phyloP scores from a whole-genome alignment of 2,329 filamentous ascomycete genomes.

The Cephalotrichum gorgonifer region DNA sequence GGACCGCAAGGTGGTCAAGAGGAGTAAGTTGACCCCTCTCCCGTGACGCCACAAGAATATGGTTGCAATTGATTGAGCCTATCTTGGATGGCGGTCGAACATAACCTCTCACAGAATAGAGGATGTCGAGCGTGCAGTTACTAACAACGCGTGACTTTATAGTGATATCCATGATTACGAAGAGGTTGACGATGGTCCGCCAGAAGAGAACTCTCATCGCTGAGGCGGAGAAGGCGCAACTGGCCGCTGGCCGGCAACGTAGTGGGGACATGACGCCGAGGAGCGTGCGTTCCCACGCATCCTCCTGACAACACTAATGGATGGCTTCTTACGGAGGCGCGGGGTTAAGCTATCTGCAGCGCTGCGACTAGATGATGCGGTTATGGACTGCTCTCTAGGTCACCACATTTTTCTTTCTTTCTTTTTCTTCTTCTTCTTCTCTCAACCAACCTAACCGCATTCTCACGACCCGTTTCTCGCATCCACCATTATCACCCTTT shows the following conservation, averaged over 20 bases:
- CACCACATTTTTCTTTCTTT: no score
- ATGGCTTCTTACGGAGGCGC: no score
- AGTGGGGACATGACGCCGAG: constrained; percentile 47
- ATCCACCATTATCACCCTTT: no score
- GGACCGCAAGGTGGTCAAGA: constrained; percentile 62
- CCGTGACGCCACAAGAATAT: no score
- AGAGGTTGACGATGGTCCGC: constrained; percentile 43
- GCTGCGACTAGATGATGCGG: not conserved
- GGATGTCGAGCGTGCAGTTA: no score
- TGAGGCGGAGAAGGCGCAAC: constrained; percentile 40
- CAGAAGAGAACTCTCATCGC: constrained; percentile 54
- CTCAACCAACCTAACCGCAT: no score
- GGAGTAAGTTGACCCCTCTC: constrained; percentile 41
- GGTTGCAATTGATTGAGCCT: no score
- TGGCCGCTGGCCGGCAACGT: constrained; percentile 32
- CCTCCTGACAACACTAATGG: constrained; percentile 17
- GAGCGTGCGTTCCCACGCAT: constrained; percentile 38
- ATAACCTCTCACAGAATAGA: no score
- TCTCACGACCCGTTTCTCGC: no score
- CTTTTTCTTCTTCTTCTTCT: no score
- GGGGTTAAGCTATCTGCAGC: not conserved
- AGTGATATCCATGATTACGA: constrained; percentile 55
- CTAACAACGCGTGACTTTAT: constrained; percentile 12
- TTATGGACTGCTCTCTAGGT: no score
- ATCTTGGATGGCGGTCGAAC: no score